A percentile compares a stretch with the other conserved stretches of the same genome.
Evolutionary conservation across 352 stramenopile genomes (phyloP).

Genomic region (Globisporangium megalacanthum): DNA sequence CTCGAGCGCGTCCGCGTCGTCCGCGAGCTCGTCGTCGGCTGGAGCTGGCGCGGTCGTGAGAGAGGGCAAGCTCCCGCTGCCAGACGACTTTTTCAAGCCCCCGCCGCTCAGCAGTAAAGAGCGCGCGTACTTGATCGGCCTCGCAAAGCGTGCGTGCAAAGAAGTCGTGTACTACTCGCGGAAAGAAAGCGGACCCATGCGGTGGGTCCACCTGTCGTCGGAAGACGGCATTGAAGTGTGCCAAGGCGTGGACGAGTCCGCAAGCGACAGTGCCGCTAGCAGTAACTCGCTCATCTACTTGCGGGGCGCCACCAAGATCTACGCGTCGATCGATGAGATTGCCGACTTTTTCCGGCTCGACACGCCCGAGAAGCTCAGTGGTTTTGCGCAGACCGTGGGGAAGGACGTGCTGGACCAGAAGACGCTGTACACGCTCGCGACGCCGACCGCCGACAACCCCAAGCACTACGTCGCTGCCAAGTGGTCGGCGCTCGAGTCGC

Average conservation of each 20-base stretch:
- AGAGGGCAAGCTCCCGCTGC: constrained; percentile 47
- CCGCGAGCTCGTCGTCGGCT: too few species aligned
- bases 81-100: constrained; percentile 63
- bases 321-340: constrained; percentile 75
- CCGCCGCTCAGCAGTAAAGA: constrained; percentile 59
- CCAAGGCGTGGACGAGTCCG: constrained; percentile 55
- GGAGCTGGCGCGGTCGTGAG: too few species aligned
- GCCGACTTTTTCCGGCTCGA: constrained; percentile 79
- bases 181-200: constrained; percentile 56
- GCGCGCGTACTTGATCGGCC: constrained; percentile 53
- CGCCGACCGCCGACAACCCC: constrained; percentile 61
- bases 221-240: constrained; percentile 71
- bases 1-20: too few species aligned
- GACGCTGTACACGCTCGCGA: constrained; percentile 61
- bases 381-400: constrained; percentile 64
- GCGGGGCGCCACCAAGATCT: constrained; percentile 58
- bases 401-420: constrained; percentile 80
- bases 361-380: constrained; percentile 58
- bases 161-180: constrained; percentile 84
- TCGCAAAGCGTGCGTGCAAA: constrained; percentile 78
- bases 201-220: constrained; percentile 71
- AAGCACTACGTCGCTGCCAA: constrained; percentile 83
- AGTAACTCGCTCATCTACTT: constrained; percentile 50
- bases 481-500: constrained; percentile 76
- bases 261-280: not conserved